Base-by-base conservation (phyloP, 352 stramenopile genomes). In the Pythium myriotylum region DNA sequence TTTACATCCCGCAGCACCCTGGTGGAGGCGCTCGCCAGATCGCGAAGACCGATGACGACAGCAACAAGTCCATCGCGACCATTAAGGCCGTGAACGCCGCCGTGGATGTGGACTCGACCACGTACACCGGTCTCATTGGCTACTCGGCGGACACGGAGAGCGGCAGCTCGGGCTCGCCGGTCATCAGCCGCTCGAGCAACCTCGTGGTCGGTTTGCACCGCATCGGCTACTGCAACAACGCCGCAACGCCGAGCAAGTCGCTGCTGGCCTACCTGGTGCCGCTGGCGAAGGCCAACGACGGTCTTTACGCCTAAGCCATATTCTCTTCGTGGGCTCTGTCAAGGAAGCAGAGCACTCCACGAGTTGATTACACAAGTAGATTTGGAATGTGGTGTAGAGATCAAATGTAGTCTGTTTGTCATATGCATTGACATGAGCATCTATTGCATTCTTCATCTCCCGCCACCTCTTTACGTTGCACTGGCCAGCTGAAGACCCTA, bases 1-100 rank as follows among this genome's bases (percentile, higher is more conserved):
- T 92, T 54, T 92, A 87, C 73, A 84, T 92, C 48, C 80, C 81
- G 22, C 80, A 89, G 60, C 80, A 92, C 45, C 83, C 83, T 22
- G 46, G 77, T 24, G 79, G 81, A 35, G 77, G 84, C 12, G 70
- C 79, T 6, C 89, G 86, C 61, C 76, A 77, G 33, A 87, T 90
- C 42, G 77, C 79, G 24, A 85, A 73, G 64, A 72, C 64, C 50
- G 70, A 81, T 57, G 73, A 78, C 37, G 76, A 89, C 47, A 65
- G 35, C 20, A 59, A 68, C 41, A 70, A 63, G 24, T 43, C 47
- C 19, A 54, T 78, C 23, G 74, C 65, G 24, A 72, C 68, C 14
- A 64, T 78, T 55, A 77, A 73, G 54, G 49, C 72, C 12, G 62
- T 59, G 33, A 72, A 81, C 59, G 66, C 68, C 19, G 64, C 61